These are phyloP conservation scores for Linaria vulgaris DNA, from an alignment of 257 asterid genomes.

Conservation along the genomic window DNA sequence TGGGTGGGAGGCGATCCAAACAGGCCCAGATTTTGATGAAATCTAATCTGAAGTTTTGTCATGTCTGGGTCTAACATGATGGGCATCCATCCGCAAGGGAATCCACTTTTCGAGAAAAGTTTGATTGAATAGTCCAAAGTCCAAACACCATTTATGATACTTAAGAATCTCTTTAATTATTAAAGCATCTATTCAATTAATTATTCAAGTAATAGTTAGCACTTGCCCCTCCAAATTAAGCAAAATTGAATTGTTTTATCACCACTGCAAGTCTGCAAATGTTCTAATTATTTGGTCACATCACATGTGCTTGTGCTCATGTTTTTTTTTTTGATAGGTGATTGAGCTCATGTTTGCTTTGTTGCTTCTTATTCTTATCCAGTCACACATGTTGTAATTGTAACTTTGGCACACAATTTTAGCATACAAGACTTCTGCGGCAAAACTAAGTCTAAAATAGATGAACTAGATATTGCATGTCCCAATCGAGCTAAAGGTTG, in stretches of 20 bases:
- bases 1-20: too few relatives aligned
- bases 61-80: not conserved
- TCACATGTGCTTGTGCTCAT: not conserved
- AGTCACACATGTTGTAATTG: too few relatives aligned
- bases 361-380: too few relatives aligned
- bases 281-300: not conserved
- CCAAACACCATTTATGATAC: not conserved
- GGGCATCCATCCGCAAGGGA: not conserved
- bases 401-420: too few relatives aligned
- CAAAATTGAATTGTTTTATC: not conserved
- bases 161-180: not conserved
- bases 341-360: too few relatives aligned
- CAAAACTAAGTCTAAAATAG: too few relatives aligned
- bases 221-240: not conserved
- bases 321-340: not conserved
- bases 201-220: constrained; percentile 16
- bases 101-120: not conserved
- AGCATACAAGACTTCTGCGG: too few relatives aligned
- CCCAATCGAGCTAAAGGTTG: too few relatives aligned
- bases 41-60: not conserved
- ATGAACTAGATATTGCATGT: too few relatives aligned
- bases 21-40: too few relatives aligned
- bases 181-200: constrained; percentile 12
- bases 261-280: not conserved
- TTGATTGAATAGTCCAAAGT: not conserved